Conservation (phyloP, 805 yeast genomes). For the Saccharomycopsis sp. region DNA sequence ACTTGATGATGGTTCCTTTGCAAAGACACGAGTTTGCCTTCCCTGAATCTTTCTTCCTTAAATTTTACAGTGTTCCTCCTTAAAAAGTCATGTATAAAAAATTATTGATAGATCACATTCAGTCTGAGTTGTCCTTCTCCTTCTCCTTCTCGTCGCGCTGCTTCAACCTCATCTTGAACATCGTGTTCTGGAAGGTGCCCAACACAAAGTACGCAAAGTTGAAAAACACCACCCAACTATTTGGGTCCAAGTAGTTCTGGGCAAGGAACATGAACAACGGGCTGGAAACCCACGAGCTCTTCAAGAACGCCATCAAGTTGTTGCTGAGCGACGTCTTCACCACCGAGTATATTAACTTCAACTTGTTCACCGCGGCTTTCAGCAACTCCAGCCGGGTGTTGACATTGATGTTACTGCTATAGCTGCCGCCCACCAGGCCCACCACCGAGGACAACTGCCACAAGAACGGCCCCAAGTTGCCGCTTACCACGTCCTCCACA, state of each 20-base stretch:
- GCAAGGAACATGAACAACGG: conserved; percentile 44
- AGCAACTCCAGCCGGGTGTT: no score
- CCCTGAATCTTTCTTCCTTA: no score
- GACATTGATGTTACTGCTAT: not conserved
- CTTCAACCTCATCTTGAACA: conserved; percentile 35
- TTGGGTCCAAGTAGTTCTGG: conserved; percentile 47
- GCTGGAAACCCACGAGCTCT: conserved; percentile 46
- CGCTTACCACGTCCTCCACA: conserved; percentile 4
- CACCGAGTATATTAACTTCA: not conserved
- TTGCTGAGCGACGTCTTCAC: conserved; percentile 31
- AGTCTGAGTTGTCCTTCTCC: conserved; percentile 19
- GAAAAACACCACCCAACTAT: conserved; percentile 58
- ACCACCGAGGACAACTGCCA: not conserved
- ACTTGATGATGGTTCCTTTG: no score
- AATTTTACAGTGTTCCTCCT: no score
- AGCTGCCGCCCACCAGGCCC: not conserved
- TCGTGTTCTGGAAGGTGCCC: conserved; percentile 54
- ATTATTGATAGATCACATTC: no score
- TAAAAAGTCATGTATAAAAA: no score
- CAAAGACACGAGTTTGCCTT: no score
- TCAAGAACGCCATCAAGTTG: conserved; percentile 40
- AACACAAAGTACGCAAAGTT: conserved; percentile 47
- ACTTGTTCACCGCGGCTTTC: not conserved
- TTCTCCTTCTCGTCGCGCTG: conserved; percentile 21
- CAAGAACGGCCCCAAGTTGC: not conserved